phyloP scores from a whole-genome alignment of 129 eudicot genomes.

The Chrysanthemum makinoi region DNA sequence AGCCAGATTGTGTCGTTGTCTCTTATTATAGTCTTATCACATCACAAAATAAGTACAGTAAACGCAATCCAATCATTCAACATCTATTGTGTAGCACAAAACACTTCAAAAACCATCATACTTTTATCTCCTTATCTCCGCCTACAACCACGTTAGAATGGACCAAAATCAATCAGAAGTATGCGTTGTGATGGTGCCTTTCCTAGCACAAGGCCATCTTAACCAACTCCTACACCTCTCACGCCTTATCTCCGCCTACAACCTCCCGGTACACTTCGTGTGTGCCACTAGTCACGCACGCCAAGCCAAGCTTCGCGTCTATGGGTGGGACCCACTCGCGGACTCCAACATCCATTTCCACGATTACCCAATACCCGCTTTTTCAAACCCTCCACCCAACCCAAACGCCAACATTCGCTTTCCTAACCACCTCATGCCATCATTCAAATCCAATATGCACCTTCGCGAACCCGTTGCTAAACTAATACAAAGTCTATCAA shows the following conservation, averaged over 20 bases:
- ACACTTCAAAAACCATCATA: too few relatives aligned
- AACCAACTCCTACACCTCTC: constrained; percentile 82
- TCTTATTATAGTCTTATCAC: too few relatives aligned
- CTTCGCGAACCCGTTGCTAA: constrained; percentile 37
- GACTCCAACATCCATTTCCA: constrained; percentile 56
- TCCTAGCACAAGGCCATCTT: constrained; percentile 82
- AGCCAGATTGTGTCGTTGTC: too few relatives aligned
- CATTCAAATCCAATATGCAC: constrained; percentile 34
- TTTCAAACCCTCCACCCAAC: constrained; percentile 44
- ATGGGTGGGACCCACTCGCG: constrained; percentile 36
- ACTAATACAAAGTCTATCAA: constrained; percentile 20
- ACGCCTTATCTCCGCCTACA: constrained; percentile 56
- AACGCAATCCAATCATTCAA: too few relatives aligned
- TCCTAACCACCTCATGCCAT: constrained; percentile 56
- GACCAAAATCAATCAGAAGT: constrained; percentile 25
- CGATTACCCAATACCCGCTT: constrained; percentile 46
- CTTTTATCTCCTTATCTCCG: constrained; percentile 34
- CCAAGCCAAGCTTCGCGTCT: constrained; percentile 55
- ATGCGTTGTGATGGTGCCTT: constrained; percentile 67
- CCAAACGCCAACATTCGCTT: constrained; percentile 38
- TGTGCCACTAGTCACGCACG: constrained; percentile 50
- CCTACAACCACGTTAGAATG: constrained; percentile 37
- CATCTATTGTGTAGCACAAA: too few relatives aligned
- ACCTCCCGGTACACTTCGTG: constrained; percentile 59
- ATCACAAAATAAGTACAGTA: too few relatives aligned